Evolutionary conservation across 2,329 filamentous ascomycete genomes (phyloP), one percentile per base, ranked within the genome.

Genomic region (Curvularia eragrostidis): DNA sequence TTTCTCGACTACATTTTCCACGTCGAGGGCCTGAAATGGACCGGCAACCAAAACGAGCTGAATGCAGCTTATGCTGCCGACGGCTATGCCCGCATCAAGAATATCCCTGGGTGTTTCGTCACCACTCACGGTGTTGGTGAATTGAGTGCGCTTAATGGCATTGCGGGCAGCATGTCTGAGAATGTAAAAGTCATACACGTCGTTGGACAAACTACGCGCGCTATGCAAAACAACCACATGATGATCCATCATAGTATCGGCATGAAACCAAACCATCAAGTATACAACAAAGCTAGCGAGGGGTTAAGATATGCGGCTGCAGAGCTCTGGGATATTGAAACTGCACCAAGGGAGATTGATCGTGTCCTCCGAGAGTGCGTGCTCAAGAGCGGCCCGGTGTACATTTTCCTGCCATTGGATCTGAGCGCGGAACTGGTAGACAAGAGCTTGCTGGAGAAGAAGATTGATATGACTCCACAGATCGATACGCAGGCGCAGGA

Each of bases 121-220:
- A 88, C 86, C 0, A 87, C 85, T 0, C 86, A 86, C 64, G 86
- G 85, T 4, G 85, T 88, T 1, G 86, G 85, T 57, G 80, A 82
- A 61, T 63, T 82, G 5, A 78, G 75, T 39, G 80, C 80, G 0
- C 58, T 82, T 5, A 82, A 82, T 56, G 80, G 77, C 19, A 70
- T 82, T 21, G 78, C 79, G 2, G 80, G 80, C 2, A 67, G 77
- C 30, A 75, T 78, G 67, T 76, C 75, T 7, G 80, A 82, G 61
- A 71, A 76, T 9, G 77, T 81, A 19, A 79, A 78, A 42, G 62
- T 81, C 7, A 77, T 82, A 15, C 80, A 82, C 61, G 72, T 82
- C 1, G 80, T 82, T 9, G 79, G 79, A 0, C 79, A 81, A 59
- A 81, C 79, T 0, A 75, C 76, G 7, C 58, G 75, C 21, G 59